phyloP scores from a whole-genome alignment of 257 asterid genomes.

The Gentiana straminea region DNA sequence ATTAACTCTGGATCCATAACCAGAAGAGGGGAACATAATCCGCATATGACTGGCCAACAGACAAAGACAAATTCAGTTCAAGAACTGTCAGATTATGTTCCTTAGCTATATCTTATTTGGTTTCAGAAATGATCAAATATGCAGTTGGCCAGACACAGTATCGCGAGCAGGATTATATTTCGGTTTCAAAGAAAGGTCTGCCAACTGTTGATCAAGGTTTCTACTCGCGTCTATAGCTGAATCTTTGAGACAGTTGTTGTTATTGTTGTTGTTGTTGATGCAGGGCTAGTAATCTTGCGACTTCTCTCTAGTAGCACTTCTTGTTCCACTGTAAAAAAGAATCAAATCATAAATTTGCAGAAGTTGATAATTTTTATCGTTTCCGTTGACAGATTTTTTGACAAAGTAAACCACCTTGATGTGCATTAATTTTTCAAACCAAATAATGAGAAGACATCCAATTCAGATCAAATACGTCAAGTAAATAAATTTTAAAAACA shows the following conservation, averaged over 20 bases:
- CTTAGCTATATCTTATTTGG: constrained; percentile 11
- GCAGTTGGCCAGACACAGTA: constrained; percentile 50
- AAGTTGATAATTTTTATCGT: too few relatives aligned
- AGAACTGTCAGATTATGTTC: constrained; percentile 18
- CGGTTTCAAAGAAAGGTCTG: constrained; percentile 65
- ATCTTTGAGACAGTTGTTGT: neutral
- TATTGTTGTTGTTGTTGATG: constrained; percentile 41
- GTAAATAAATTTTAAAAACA: too few relatives aligned
- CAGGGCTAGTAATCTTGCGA: constrained; percentile 52
- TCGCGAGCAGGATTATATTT: constrained; percentile 47
- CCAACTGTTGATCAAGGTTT: constrained; percentile 69
- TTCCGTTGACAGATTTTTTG: too few relatives aligned
- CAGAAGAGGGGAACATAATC: constrained; percentile 54
- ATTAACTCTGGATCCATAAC: constrained; percentile 32
- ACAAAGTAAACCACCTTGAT: too few relatives aligned
- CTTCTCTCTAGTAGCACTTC: constrained; percentile 84
- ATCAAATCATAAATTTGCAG: too few relatives aligned
- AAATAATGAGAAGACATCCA: too few relatives aligned
- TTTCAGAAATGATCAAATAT: constrained; percentile 28
- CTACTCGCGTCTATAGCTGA: constrained; percentile 39
- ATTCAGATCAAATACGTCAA: too few relatives aligned
- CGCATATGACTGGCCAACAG: constrained; percentile 43
- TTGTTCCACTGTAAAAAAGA: constrained; percentile 64
- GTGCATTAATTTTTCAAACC: too few relatives aligned
- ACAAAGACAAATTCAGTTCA: constrained; percentile 20